These are phyloP conservation scores for Penicillium sp. DNA, from an alignment of 2,329 filamentous ascomycete genomes.

Conservation along the genomic window DNA sequence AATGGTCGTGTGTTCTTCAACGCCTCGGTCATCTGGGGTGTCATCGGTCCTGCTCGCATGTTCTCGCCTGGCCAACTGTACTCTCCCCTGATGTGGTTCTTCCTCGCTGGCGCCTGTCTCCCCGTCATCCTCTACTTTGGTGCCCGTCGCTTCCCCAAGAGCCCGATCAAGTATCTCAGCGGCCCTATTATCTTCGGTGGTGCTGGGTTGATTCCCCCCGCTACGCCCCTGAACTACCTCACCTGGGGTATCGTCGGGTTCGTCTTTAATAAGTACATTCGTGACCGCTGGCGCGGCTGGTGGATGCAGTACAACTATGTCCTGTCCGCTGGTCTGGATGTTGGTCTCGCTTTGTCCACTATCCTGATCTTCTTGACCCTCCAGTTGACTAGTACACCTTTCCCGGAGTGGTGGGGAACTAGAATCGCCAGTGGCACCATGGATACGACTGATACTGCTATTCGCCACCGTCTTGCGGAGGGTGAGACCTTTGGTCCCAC, in stretches of 20 bases:
- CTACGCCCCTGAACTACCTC: conserved; percentile 67
- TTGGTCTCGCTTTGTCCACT: conserved; percentile 62
- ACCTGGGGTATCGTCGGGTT: conserved; percentile 66
- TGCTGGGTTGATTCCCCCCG: conserved; percentile 61
- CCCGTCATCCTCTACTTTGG: conserved; percentile 61
- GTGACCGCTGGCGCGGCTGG: conserved; percentile 64
- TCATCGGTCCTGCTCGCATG: conserved; percentile 67
- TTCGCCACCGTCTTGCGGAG: conserved; percentile 51
- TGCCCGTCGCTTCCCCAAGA: conserved; percentile 60
- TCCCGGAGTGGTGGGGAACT: conserved; percentile 68
- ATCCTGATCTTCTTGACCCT: conserved; percentile 68
- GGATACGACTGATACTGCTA: conserved; percentile 58
- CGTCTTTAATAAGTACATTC: conserved; percentile 66
- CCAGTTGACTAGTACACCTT: conserved; percentile 54
- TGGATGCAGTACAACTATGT: conserved; percentile 78
- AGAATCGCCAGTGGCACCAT: conserved; percentile 56
- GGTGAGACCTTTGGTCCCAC: conserved; percentile 61
- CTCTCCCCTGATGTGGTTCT: conserved; percentile 64
- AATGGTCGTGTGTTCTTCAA: conserved; percentile 62
- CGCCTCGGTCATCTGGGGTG: conserved; percentile 68
- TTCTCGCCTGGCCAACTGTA: conserved; percentile 64
- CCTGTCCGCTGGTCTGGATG: conserved; percentile 66
- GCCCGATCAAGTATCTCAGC: conserved; percentile 62
- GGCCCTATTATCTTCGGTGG: conserved; percentile 67
- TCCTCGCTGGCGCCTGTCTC: conserved; percentile 61